phyloP scores from a whole-genome alignment of 495 filamentous ascomycete genomes.

The Hypomontagnella monticulosa region DNA sequence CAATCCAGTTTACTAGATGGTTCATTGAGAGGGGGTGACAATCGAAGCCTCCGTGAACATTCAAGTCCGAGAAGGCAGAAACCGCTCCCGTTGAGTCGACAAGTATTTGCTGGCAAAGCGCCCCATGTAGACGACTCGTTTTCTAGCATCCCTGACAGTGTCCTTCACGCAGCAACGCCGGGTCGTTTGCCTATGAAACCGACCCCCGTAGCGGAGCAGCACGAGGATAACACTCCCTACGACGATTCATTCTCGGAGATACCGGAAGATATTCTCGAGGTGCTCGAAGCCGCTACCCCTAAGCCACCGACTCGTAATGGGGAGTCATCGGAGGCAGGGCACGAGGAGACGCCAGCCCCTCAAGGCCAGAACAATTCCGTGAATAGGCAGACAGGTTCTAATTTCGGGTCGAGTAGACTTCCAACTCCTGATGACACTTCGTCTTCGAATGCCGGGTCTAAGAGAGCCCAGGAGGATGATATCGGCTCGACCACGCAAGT shows the following conservation, averaged over 20 bases:
- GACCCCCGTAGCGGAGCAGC: slow-evolving; percentile 17
- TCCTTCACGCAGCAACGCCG: slow-evolving; percentile 43
- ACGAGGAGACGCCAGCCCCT: slow-evolving; percentile 1
- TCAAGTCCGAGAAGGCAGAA: slow-evolving; percentile 39
- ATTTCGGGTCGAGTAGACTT: slow-evolving; percentile 55
- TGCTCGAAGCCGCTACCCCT: slow-evolving; percentile 61
- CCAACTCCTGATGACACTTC: slow-evolving; percentile 65
- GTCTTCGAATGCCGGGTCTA: slow-evolving; percentile 53
- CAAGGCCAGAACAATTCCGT: slow-evolving; percentile 16
- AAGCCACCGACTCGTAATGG: slow-evolving; percentile 35
- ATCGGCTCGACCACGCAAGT: slow-evolving; percentile 17
- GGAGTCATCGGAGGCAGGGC: slow-evolving; percentile 3
- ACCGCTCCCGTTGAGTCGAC: slow-evolving; percentile 28
- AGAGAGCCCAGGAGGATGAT: slow-evolving; percentile 34
- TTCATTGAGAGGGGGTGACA: slow-evolving; percentile 19
- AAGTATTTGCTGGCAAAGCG: slow-evolving; percentile 41
- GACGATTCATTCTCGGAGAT: slow-evolving; percentile 65
- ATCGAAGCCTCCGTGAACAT: slow-evolving; percentile 15
- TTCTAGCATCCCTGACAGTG: slow-evolving; percentile 45
- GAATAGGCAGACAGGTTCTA: slow-evolving; percentile 43
- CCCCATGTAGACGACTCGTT: slow-evolving; percentile 43
- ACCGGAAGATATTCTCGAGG: slow-evolving; percentile 55
- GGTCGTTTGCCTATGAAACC: slow-evolving; percentile 38
- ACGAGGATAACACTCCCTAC: slow-evolving; percentile 46
- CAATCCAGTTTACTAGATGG: slow-evolving; percentile 12